Evolutionary conservation across 352 stramenopile genomes (phyloP), one percentile per base, ranked within the genome.

Genomic region (Pythium utonaiense): DNA sequence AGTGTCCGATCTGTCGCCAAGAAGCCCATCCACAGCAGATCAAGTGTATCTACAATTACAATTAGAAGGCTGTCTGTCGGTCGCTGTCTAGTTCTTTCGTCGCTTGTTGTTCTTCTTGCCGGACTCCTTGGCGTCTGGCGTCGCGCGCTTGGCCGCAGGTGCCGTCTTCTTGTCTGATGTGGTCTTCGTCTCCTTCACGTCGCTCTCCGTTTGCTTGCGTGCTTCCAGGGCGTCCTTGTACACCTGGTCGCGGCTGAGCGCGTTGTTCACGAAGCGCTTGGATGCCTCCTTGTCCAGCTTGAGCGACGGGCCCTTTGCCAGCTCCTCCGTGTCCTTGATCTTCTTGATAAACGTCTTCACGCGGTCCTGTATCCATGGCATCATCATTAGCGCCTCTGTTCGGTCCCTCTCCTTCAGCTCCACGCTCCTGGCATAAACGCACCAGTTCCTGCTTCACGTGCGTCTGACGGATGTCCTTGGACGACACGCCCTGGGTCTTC

Each of bases 11-110:
- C 8, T 97, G 89, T 53, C 80, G 89, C 16, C 88, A 96, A 62
- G 81, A 91, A 48, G 77, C 80, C 16, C 74, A 91, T 25, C 88
- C 89, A 57, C 89, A 97, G 64, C 84, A 95, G 70, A 95, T 97
- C 71, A 95, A 93, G 63, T 96, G 88, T 59, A 66, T 96, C 60
- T 96, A 96, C 70, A 93, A 96, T 75, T 97, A 96, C 66, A 67
- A 69, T 41, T 96, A 75, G 88, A 13, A 14, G 2, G 3, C 17
- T 7, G 40, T 47, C 40, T 21, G 19, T 47, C n/a, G 6, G 9
- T 7, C 12, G 6, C 4, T 55, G 19, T 67, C 21, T 66, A 72
- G 45, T 73, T 61, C 52, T 68, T 68, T 73, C 66, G 66, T 41
- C 60, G 66, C 41, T 65, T 59, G 81, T 87, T 63, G 71, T 63